These are phyloP conservation scores for Senna tora DNA, from an alignment of 306 rosid genomes.

Conservation along the genomic window DNA sequence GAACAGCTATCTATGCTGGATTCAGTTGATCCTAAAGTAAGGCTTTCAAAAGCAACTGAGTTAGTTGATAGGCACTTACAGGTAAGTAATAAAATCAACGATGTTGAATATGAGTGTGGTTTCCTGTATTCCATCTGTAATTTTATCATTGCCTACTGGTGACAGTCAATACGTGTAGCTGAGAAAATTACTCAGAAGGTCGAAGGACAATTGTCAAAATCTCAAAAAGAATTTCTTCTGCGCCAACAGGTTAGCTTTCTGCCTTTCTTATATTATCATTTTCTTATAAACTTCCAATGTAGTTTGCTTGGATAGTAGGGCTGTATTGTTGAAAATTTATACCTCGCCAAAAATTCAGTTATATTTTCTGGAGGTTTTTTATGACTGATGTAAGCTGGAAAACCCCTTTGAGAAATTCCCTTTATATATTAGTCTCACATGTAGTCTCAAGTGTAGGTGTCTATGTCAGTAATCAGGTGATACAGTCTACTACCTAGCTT, in stretches of 20 bases:
- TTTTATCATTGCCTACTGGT: constrained; percentile 44
- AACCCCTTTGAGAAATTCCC: constrained; percentile 30
- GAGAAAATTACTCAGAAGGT: constrained; percentile 98
- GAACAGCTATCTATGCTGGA: constrained; percentile 93
- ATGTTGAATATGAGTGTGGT: constrained; percentile 36
- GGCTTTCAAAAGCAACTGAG: constrained; percentile 97
- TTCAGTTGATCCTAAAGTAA: constrained; percentile 86
- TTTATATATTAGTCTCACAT: constrained; percentile 15
- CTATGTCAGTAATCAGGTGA: constrained; percentile 24
- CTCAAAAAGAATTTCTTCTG: constrained; percentile 96
- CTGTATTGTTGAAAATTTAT: constrained; percentile 21
- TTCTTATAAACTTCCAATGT: constrained; percentile 26
- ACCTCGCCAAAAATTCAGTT: constrained; percentile 26
- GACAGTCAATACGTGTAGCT: constrained; percentile 97
- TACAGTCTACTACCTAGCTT: constrained; percentile 8
- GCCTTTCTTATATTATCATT: constrained; percentile 22
- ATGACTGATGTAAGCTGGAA: constrained; percentile 31
- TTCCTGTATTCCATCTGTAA: constrained; percentile 33
- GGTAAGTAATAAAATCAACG: constrained; percentile 49
- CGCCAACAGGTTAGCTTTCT: constrained; percentile 87
- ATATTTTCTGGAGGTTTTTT: constrained; percentile 16
- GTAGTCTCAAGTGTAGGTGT: constrained; percentile 10
- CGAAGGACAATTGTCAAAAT: constrained; percentile 97
- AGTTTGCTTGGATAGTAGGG: constrained; percentile 7
- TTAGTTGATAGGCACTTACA: constrained; percentile 97